Percentiles rank a stretch among this genome's conserved stretches.
These are phyloP conservation scores for Geotrichum phurueaensis DNA, from an alignment of 1,139 yeast species.

Conservation along the genomic window DNA sequence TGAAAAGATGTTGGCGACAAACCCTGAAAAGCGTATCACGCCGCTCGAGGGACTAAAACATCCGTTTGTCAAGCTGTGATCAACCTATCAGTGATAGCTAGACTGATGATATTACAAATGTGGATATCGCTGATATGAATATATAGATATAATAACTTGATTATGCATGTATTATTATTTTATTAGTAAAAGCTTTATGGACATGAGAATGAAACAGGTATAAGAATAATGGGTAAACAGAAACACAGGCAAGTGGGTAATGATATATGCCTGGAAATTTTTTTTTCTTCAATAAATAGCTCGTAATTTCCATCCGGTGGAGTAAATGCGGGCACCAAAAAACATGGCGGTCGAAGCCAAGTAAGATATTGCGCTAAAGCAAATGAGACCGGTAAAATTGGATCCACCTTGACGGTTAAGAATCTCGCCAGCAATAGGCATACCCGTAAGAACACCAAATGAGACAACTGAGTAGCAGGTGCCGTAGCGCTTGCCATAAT, in stretches of 20 bases:
- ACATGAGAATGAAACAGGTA: not conserved
- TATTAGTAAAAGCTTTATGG: not conserved
- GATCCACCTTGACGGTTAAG: constrained; percentile 16
- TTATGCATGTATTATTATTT: not conserved
- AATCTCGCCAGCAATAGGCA: constrained; percentile 45
- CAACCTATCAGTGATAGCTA: not conserved
- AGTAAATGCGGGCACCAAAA: constrained; percentile 26
- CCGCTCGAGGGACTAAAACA: constrained; percentile 67
- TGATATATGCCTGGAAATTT: too few relatives aligned
- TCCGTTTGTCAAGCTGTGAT: constrained; percentile 41
- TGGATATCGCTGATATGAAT: not conserved
- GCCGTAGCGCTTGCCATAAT: constrained; percentile 64
- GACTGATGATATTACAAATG: not conserved
- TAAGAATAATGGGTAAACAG: not conserved
- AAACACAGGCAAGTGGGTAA: not conserved
- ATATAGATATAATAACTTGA: not conserved
- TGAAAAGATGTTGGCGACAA: constrained; percentile 62
- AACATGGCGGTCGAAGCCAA: constrained; percentile 27
- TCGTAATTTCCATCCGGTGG: constrained; percentile 27
- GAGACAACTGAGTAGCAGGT: constrained; percentile 61
- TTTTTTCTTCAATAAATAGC: constrained; percentile 17
- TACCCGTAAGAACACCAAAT: constrained; percentile 48
- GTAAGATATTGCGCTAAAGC: constrained; percentile 32
- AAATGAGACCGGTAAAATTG: constrained; percentile 31
- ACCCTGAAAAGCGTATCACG: constrained; percentile 64